phyloP scores from a whole-genome alignment of 1,139 yeast genomes.

The Sugiyamaella castrensis region DNA sequence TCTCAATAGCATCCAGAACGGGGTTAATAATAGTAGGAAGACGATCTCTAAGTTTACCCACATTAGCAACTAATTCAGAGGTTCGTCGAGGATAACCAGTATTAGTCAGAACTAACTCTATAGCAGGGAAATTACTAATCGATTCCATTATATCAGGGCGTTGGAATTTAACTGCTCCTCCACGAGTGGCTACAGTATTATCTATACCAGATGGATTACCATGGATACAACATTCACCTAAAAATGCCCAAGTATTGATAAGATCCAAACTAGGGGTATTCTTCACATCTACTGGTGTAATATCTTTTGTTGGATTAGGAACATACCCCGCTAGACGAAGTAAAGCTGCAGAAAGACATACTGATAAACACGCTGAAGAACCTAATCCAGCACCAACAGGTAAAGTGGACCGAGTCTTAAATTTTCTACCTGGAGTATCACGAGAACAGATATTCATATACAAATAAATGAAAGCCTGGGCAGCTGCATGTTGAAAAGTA shows the following conservation, averaged over 20 bases:
- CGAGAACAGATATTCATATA: conserved; percentile 57
- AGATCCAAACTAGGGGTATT: conserved; percentile 43
- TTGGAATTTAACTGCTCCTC: conserved; percentile 92
- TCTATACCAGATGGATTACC: conserved; percentile 98
- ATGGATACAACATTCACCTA: conserved; percentile 94
- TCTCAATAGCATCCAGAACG: conserved; percentile 51
- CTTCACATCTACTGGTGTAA: too few relatives aligned
- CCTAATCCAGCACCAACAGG: conserved; percentile 99
- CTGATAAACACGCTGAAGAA: conserved; percentile 88
- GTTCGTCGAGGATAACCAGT: conserved; percentile 87
- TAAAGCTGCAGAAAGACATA: conserved; percentile 76
- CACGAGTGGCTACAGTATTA: conserved; percentile 92
- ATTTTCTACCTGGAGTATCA: conserved; percentile 50
- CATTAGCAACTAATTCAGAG: conserved; percentile 76
- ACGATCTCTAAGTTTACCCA: conserved; percentile 52
- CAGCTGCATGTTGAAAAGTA: conserved; percentile 73
- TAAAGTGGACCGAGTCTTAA: conserved; percentile 72
- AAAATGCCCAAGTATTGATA: conserved; percentile 81
- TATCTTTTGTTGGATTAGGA: conserved; percentile 12
- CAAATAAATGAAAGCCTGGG: conserved; percentile 78
- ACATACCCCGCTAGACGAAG: conserved; percentile 51
- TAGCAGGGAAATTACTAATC: conserved; percentile 70
- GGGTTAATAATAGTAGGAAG: conserved; percentile 56
- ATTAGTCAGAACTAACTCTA: conserved; percentile 74
- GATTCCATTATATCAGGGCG: conserved; percentile 59